These are phyloP conservation scores for Colletotrichum plurivorum DNA, from an alignment of 2,329 filamentous ascomycete species.

Conservation along the genomic window DNA sequence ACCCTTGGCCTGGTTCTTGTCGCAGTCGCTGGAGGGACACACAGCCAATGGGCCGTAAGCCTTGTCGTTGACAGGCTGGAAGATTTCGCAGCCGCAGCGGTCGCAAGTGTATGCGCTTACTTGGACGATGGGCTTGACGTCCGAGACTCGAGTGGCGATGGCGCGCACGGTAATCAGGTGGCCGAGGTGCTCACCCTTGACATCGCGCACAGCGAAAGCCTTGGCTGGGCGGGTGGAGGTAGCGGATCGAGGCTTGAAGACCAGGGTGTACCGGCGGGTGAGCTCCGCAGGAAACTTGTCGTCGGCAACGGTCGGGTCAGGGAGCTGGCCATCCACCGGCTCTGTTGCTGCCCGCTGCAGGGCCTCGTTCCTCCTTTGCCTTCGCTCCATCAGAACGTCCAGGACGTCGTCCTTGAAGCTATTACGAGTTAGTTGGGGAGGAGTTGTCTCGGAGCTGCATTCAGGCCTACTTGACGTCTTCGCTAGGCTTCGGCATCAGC, in stretches of 20 bases:
- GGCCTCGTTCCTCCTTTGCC: constrained; percentile 87
- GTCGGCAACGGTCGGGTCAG: constrained; percentile 74
- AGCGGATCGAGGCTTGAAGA: constrained; percentile 92
- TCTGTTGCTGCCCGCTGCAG: constrained; percentile 71
- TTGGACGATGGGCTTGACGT: constrained; percentile 97
- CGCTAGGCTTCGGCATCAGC: constrained; percentile 83
- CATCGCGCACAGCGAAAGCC: constrained; percentile 89
- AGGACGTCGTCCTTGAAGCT: constrained; percentile 98
- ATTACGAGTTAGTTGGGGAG: constrained; percentile 22
- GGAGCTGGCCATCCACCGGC: constrained; percentile 59
- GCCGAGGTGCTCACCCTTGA: constrained; percentile 92
- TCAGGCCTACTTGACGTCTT: constrained; percentile 78
- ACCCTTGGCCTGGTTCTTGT: constrained; percentile 90
- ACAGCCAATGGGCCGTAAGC: constrained; percentile 89
- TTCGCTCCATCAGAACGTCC: constrained; percentile 95
- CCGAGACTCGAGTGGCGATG: constrained; percentile 94
- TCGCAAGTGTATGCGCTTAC: constrained; percentile 99
- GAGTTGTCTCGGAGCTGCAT: background rate
- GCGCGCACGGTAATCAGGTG: constrained; percentile 94
- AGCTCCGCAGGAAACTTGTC: constrained; percentile 93
- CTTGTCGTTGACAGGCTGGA: constrained; percentile 93
- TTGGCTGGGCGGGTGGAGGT: constrained; percentile 74
- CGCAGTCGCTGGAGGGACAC: constrained; percentile 92
- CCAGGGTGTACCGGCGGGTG: constrained; percentile 93
- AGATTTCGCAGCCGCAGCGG: constrained; percentile 95